These are phyloP conservation scores for Vitis hybrid DNA, from an alignment of 177 flowering plant genomes.

Conservation along the genomic window DNA sequence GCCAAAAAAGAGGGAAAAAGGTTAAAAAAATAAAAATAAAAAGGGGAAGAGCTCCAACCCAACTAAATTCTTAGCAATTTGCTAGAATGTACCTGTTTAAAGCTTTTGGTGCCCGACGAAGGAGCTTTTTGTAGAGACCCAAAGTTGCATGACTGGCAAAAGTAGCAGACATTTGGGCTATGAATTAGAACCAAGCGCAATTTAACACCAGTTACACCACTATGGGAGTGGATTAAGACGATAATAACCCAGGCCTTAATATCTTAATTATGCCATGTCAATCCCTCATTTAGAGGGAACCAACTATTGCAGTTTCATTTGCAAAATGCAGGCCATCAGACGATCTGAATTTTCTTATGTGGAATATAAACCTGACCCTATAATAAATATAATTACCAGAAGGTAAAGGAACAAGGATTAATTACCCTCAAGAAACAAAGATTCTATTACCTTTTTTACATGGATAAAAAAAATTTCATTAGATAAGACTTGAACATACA, in stretches of 20 bases:
- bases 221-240: too few species aligned
- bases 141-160: slow-evolving; percentile 84
- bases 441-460: too few species aligned
- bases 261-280: neutral
- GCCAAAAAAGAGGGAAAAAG: neutral
- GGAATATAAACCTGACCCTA: neutral
- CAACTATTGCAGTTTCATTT: neutral
- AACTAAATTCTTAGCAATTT: neutral
- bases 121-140: slow-evolving; percentile 84
- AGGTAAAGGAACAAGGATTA: too few species aligned
- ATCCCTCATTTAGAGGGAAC: neutral
- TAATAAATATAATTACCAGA: neutral
- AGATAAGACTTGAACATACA: too few species aligned
- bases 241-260: too few species aligned
- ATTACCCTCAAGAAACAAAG: too few species aligned
- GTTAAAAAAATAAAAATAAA: too few species aligned
- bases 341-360: neutral
- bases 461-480: too few species aligned
- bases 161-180: slow-evolving; percentile 3
- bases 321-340: neutral
- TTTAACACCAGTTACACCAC: neutral
- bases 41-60: too few species aligned
- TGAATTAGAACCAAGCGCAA: slow-evolving; percentile 2
- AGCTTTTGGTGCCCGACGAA: slow-evolving; percentile 80
- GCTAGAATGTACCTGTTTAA: slow-evolving; percentile 49